Evolutionary conservation across 306 rosid genomes (phyloP).

Genomic region (Dalbergia oliveri): DNA sequence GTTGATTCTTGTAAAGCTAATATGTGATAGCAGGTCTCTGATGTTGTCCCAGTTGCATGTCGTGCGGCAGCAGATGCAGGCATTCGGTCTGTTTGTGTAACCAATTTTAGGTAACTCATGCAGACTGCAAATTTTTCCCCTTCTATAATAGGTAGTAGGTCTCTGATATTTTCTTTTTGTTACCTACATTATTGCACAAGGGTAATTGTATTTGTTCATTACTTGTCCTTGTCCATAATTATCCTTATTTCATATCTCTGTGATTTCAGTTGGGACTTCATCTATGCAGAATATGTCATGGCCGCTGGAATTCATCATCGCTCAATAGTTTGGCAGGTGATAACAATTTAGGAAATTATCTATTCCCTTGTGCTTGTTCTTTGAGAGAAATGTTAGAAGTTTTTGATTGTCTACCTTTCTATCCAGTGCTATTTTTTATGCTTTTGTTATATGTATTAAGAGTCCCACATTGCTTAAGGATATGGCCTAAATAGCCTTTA

Average conservation of each 20-base stretch:
- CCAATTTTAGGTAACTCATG: conserved; percentile 81
- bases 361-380: conserved; percentile 3
- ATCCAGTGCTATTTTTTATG: conserved; percentile 3
- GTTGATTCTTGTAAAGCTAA: conserved; percentile 39
- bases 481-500: too few relatives aligned
- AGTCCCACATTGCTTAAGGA: too few relatives aligned
- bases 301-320: conserved; percentile 94
- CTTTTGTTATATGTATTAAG: not conserved
- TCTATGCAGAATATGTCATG: conserved; percentile 96
- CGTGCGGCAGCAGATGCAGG: conserved; percentile 99
- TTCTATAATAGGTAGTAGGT: not conserved
- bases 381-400: conserved; percentile 26
- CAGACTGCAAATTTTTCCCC: not conserved
- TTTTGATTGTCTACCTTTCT: not conserved
- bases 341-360: conserved; percentile 24
- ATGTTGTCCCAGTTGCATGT: conserved; percentile 97
- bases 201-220: conserved; percentile 24
- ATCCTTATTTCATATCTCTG: conserved; percentile 39
- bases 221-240: not conserved
- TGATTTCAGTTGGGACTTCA: conserved; percentile 96
- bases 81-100: conserved; percentile 94
- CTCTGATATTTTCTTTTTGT: not conserved
- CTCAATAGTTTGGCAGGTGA: conserved; percentile 97
- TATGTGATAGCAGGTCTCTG: conserved; percentile 72
- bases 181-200: not conserved